Conservation (phyloP, 768 basidiomycete species). For the Termitomyces sp. region DNA sequence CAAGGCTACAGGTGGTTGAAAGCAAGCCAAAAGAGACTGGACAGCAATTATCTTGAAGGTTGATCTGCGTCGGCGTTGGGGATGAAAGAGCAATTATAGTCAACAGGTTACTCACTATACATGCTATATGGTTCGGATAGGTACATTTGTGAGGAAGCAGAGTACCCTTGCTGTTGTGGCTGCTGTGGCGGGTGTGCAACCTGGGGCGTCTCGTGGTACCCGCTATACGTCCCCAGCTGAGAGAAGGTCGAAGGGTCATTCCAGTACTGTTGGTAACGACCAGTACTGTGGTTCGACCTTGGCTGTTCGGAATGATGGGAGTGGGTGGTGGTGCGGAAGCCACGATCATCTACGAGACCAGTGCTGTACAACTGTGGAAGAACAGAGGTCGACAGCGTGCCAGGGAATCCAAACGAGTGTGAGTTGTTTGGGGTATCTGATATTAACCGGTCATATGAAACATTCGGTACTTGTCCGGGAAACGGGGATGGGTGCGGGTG, state of each 20-base stretch:
- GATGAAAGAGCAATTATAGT: neutral
- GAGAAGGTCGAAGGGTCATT: conserved; percentile 48
- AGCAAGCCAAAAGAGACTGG: conserved; percentile 1
- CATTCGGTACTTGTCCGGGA: neutral
- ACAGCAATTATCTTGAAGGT: conserved; percentile 7
- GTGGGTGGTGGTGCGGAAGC: neutral
- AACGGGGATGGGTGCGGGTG: neutral
- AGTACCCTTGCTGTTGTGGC: conserved; percentile 9
- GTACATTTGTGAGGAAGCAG: conserved; percentile 17
- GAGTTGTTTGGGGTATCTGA: conserved; percentile 16
- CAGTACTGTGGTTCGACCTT: conserved; percentile 14
- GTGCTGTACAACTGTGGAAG: conserved; percentile 75
- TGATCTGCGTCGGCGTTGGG: conserved; percentile 1
- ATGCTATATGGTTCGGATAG: conserved; percentile 20
- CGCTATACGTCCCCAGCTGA: conserved; percentile 37
- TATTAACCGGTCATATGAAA: conserved; percentile 39
- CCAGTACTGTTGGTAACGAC: conserved; percentile 50
- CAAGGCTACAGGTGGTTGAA: conserved; percentile 8
- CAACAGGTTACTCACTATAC: conserved; percentile 17
- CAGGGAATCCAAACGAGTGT: conserved; percentile 29
- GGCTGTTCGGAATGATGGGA: conserved; percentile 8
- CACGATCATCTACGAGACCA: conserved; percentile 51
- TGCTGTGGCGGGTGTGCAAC: conserved; percentile 9
- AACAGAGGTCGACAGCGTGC: conserved; percentile 62
- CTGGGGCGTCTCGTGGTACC: conserved; percentile 14